phyloP scores from a whole-genome alignment of 805 yeast species.

The Grigorovia humatica region DNA sequence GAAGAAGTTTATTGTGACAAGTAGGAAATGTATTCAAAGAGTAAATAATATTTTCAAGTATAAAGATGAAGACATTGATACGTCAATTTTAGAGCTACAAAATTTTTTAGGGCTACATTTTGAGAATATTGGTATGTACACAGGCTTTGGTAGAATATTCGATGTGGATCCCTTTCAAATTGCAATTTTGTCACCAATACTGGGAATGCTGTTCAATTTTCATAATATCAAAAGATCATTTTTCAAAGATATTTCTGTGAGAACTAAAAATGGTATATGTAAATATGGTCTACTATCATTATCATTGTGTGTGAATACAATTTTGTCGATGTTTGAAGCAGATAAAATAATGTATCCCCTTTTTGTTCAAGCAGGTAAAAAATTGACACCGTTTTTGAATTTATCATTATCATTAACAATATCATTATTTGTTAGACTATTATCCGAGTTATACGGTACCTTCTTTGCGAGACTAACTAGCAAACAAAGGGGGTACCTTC shows the following conservation, averaged over 20 bases:
- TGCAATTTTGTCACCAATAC: slow-evolving; percentile 12
- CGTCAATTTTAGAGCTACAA: slow-evolving; percentile 7
- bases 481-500: slow-evolving; percentile 12
- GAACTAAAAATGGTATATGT: slow-evolving; percentile 11
- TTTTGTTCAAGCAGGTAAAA: background rate
- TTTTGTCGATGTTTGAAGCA: slow-evolving; percentile 8
- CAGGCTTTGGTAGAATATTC: slow-evolving; percentile 7
- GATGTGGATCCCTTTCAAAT: slow-evolving; percentile 17
- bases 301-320: slow-evolving; percentile 13
- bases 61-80: slow-evolving; percentile 4
- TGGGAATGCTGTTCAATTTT: slow-evolving; percentile 18
- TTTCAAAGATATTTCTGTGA: slow-evolving; percentile 3
- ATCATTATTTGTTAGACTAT: slow-evolving; percentile 14
- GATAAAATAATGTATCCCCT: slow-evolving; percentile 3
- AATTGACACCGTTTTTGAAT: slow-evolving; percentile 6
- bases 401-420: slow-evolving; percentile 12
- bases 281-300: slow-evolving; percentile 13
- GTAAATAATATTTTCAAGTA: slow-evolving; percentile 5
- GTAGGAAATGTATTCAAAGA: slow-evolving; percentile 9
- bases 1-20: slow-evolving; percentile 8
- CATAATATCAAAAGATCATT: slow-evolving; percentile 13
- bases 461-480: slow-evolving; percentile 15
- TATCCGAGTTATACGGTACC: slow-evolving; percentile 17
- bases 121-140: slow-evolving; percentile 12
- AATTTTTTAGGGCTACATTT: slow-evolving; percentile 10